These are phyloP conservation scores for Pseudocercospora crystallina DNA, from an alignment of 2,329 filamentous ascomycete species.

Conservation along the genomic window DNA sequence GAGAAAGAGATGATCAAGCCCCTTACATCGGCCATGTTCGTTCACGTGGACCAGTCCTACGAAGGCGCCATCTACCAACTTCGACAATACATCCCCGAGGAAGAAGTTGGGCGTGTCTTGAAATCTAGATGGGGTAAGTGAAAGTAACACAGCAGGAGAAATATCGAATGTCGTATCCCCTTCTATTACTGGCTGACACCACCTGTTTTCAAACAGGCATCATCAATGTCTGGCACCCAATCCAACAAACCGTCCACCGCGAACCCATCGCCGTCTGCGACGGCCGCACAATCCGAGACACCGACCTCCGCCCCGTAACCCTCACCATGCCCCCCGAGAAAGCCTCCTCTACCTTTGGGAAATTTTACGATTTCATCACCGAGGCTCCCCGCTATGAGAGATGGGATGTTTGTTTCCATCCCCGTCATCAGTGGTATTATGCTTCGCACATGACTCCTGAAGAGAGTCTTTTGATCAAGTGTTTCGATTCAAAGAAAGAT, in stretches of 20 bases:
- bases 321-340: no score
- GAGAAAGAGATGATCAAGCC: slow-evolving; percentile 8
- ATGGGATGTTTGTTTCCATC: slow-evolving; percentile 1
- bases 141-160: no score
- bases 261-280: no score
- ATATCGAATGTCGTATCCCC: no score
- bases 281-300: no score
- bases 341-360: neutral
- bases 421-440: slow-evolving; percentile 16
- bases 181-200: no score
- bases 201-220: neutral
- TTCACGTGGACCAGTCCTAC: slow-evolving; percentile 1
- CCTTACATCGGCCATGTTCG: neutral
- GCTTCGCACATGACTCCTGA: slow-evolving; percentile 28
- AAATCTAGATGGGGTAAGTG: no score
- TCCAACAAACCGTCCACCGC: no score
- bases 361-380: neutral
- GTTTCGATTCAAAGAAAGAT: slow-evolving; percentile 56
- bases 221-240: no score
- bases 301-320: no score
- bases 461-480: slow-evolving; percentile 61
- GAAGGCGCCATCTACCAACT: neutral
- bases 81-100: no score
- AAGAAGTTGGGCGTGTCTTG: no score
- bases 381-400: neutral